Evolutionary conservation across 1,139 yeast species (phyloP).

Genomic region (Spencermartinsiella ligniputridi): DNA sequence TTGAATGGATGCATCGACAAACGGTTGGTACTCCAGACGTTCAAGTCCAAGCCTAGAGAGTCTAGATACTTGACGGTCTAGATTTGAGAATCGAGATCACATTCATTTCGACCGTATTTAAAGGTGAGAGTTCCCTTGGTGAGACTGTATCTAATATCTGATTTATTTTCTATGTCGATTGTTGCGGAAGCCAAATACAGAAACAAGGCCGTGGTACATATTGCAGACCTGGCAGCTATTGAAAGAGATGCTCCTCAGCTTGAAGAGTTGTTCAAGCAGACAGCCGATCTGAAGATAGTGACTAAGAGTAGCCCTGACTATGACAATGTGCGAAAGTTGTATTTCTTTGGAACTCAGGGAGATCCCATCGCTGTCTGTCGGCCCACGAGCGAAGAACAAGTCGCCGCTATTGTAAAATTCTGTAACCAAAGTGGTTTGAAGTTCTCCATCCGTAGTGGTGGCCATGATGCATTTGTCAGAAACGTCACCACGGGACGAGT

Average conservation of each 20-base stretch:
- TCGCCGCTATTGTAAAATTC: background rate
- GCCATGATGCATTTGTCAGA: constrained; percentile 1
- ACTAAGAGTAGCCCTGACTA: background rate
- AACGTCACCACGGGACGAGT: background rate
- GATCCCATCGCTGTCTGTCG: background rate
- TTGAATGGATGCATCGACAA: too few relatives aligned
- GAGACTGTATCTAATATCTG: too few relatives aligned
- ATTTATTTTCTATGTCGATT: background rate
- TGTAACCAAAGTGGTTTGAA: background rate
- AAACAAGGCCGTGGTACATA: background rate
- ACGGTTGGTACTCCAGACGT: too few relatives aligned
- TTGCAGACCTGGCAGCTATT: background rate
- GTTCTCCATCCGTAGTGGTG: background rate
- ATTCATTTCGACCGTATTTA: too few relatives aligned
- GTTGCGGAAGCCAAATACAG: background rate
- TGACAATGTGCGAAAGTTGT: background rate
- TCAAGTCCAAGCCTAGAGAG: too few relatives aligned
- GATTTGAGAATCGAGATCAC: too few relatives aligned
- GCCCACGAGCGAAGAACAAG: background rate
- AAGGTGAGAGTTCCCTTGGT: too few relatives aligned
- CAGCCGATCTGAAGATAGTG: background rate
- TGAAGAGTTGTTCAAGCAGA: background rate
- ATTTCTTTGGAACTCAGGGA: background rate
- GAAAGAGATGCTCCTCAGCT: background rate
- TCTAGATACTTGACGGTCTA: too few relatives aligned